Base-by-base conservation (phyloP, 805 yeast genomes). In the Lachancea sp. region DNA sequence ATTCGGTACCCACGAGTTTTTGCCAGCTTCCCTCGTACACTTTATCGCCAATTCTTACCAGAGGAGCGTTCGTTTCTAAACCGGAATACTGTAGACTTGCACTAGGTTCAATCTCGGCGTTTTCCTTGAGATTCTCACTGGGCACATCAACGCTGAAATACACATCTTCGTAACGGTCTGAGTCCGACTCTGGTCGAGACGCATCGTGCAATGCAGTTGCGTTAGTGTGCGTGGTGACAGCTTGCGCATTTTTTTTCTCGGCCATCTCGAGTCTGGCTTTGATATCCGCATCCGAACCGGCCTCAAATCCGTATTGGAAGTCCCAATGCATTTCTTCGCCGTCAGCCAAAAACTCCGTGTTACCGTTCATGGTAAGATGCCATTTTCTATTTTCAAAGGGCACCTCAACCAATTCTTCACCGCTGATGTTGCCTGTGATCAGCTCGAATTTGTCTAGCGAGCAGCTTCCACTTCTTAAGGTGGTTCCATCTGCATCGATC, bases 311-410 rank as follows among this genome's bases (percentile, higher is more conserved):
- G 46, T 71, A 71, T 56, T 76, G 78, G 69, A 89, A 91, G 55
- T 82, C 79, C 97, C 97, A 90, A 59, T 86, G 82, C 95, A 88
- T 87, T 62, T 89, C 96, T 56, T 90, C 93, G 7, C 98, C 98
- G 6, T 73, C 65, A 6, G 75, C 62, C 49, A 91, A 69, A 55
- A 82, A 89, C 36, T 75, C 79, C 7, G 87, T 78, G 50, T 78
- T 73, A 3, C 97, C 96, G 59, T 85, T 86, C 74, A 75, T 71
- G 16, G 69, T 69, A 43, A 82, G 59, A 5, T 55, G 61, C 96
- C 96, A 91, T 25, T 58, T 55, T 18, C 57, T 56, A 6, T 64
- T 60, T 13, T 50, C 49, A 42, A 60, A 56, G 12, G 55, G 56
- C 11, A 51, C 29, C 13, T 31, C 41, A 22, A 49, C 45, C 18